A percentile compares a stretch with the other conserved stretches of the same genome.
phyloP scores from a whole-genome alignment of 1,139 yeast species.

The Taphrina deformans region DNA sequence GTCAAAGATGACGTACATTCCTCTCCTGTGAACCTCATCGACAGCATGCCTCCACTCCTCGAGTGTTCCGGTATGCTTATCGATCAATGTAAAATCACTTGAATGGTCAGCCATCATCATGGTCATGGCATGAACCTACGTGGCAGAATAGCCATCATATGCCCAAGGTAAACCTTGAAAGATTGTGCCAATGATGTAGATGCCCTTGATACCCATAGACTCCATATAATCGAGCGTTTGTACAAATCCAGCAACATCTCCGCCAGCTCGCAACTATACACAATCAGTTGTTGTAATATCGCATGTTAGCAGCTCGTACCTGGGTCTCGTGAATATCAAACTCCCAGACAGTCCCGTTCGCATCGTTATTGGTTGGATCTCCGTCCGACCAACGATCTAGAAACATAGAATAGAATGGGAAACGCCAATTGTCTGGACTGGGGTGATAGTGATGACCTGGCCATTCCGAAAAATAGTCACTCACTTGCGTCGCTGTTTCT shows the following conservation, averaged over 20 bases:
- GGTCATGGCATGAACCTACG: neutral
- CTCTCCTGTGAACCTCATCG: slow-evolving; percentile 30
- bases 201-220: slow-evolving; percentile 33
- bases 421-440: slow-evolving; percentile 33
- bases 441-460: slow-evolving; percentile 31
- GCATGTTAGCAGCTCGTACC: too few relatives aligned
- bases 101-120: too few relatives aligned
- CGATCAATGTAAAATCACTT: slow-evolving; percentile 33
- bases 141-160: slow-evolving; percentile 32
- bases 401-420: slow-evolving; percentile 34
- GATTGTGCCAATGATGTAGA: slow-evolving; percentile 29
- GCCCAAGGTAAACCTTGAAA: slow-evolving; percentile 29
- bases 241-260: slow-evolving; percentile 29
- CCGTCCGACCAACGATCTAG: slow-evolving; percentile 34
- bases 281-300: too few relatives aligned
- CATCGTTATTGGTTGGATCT: slow-evolving; percentile 31
- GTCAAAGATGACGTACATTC: slow-evolving; percentile 31
- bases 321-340: slow-evolving; percentile 32
- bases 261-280: slow-evolving; percentile 33
- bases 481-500: slow-evolving; percentile 24
- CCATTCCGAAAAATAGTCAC: slow-evolving; percentile 34
- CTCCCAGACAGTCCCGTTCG: slow-evolving; percentile 34
- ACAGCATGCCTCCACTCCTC: slow-evolving; percentile 31
- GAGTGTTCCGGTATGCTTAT: slow-evolving; percentile 30
- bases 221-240: slow-evolving; percentile 27